A percentile compares a stretch with the other conserved stretches of the same genome.
phyloP scores from a whole-genome alignment of 257 asterid species.

The Solanum lycopersicoides region DNA sequence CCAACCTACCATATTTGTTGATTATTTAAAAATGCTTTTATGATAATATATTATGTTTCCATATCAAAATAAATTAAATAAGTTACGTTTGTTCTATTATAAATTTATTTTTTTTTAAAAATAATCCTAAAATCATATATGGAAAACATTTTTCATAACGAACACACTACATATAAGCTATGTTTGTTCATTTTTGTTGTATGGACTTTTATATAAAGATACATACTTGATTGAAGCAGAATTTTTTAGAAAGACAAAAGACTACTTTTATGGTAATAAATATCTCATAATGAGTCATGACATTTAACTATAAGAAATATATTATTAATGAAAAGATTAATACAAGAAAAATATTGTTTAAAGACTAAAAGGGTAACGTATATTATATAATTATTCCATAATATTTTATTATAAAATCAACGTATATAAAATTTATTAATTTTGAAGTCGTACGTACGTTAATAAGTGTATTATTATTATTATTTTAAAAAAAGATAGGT shows the following conservation, averaged over 20 bases:
- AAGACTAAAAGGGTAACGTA: background rate
- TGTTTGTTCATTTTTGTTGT: background rate
- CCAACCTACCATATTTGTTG: background rate
- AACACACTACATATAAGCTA: background rate
- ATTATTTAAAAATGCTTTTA: background rate
- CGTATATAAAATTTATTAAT: no score
- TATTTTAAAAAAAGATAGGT: background rate
- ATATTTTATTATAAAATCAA: background rate
- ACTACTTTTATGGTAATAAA: background rate
- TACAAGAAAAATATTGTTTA: no score
- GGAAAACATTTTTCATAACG: background rate
- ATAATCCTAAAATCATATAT: background rate
- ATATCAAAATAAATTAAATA: background rate
- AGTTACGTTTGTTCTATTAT: background rate
- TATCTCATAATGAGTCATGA: no score
- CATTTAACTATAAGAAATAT: no score
- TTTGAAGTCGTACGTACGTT: no score
- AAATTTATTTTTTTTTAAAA: background rate
- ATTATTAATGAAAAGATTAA: no score
- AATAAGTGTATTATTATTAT: no score
- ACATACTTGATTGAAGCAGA: background rate
- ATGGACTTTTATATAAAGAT: background rate
- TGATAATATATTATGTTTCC: fast-evolving
- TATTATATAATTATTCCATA: background rate
- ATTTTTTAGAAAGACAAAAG: background rate